phyloP scores from a whole-genome alignment of 345 rosid genomes.

The Orychophragmus violaceus region DNA sequence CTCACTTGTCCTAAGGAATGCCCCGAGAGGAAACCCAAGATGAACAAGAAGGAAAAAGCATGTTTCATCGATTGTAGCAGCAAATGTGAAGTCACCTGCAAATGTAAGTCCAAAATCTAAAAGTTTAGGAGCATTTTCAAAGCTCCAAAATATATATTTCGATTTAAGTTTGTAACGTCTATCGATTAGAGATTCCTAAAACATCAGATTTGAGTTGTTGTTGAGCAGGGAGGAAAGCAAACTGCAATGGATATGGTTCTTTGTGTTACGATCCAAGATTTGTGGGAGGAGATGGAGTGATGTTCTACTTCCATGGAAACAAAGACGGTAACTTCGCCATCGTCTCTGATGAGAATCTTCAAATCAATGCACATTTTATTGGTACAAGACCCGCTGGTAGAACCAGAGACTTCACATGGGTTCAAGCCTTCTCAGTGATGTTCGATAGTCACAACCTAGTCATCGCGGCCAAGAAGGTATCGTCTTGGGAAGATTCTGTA shows the following conservation, averaged over 20 bases:
- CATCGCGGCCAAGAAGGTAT: constrained; percentile 45
- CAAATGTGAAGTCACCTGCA: constrained; percentile 81
- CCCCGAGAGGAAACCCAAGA: constrained; percentile 54
- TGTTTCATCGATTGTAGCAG: constrained; percentile 72
- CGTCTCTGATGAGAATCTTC: constrained; percentile 54
- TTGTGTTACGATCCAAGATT: constrained; percentile 76
- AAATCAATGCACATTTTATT: constrained; percentile 53
- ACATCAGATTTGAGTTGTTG: not conserved
- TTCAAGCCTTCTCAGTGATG: constrained; percentile 56
- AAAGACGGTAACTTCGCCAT: constrained; percentile 61
- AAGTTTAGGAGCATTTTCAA: no score
- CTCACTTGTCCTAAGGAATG: constrained; percentile 63
- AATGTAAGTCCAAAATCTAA: constrained; percentile 50
- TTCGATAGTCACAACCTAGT: constrained; percentile 49
- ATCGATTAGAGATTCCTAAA: not conserved
- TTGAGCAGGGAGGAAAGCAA: constrained; percentile 43
- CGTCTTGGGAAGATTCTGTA: constrained; percentile 38
- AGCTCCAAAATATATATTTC: not conserved
- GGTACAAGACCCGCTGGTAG: not conserved
- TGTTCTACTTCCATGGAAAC: constrained; percentile 73
- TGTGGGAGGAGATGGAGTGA: constrained; percentile 68
- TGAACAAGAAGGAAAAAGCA: constrained; percentile 47
- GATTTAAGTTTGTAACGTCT: not conserved
- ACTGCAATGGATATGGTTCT: constrained; percentile 52
- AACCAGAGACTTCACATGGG: not conserved